Base-by-base conservation (phyloP, 139 green algal genomes). In the Chlamydomonas asymmetrica region DNA sequence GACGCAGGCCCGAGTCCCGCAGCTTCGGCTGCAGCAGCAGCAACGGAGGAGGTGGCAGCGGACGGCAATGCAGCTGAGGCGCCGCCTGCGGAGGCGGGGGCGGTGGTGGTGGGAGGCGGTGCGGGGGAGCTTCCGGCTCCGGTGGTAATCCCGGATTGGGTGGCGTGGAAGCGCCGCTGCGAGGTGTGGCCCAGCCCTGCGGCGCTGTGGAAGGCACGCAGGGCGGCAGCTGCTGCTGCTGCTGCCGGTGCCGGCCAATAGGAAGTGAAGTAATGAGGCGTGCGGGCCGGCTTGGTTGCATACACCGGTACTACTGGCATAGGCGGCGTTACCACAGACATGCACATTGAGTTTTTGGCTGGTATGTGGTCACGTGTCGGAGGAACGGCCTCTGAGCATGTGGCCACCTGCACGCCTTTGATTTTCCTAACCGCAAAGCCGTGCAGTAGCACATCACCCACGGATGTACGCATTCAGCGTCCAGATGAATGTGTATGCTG, bases 141-240 rank as follows among this genome's bases (percentile, higher is more conserved):
- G 48, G 48, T 1, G 18, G 25, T 10, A 16, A 63, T 20, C 1
- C 4, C 32, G 13, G 68, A 75, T 39, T n/a, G 29, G 25, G 65
- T 43, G 34, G 52, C 4, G 8, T 75, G 68, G 68, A 94, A 93
- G 71, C 80, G 88, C 0, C 37, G 66, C 22, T 88, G 89, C 52
- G 79, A 84, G 63, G 56, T 88, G 59, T 89, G 56, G 37, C 71
- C 70, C 31, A 65, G 49, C 18, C 63, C 75, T 64, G 37, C 50
- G 40, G 63, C 66, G n/a, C 61, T 82, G 41, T 79, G 68, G 68
- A 39, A 32, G 31, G 54, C 52, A 22, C 25, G 68, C 43, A 34
- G 68, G 29, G 68, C 38, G 29, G 52, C 68, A 39, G 68, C 52
- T 10, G 68, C 29, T 25, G 50, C 18, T 54, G 38, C 32, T 39